Evolutionary conservation across 306 rosid genomes (phyloP).

Genomic region (Casuarina glauca): DNA sequence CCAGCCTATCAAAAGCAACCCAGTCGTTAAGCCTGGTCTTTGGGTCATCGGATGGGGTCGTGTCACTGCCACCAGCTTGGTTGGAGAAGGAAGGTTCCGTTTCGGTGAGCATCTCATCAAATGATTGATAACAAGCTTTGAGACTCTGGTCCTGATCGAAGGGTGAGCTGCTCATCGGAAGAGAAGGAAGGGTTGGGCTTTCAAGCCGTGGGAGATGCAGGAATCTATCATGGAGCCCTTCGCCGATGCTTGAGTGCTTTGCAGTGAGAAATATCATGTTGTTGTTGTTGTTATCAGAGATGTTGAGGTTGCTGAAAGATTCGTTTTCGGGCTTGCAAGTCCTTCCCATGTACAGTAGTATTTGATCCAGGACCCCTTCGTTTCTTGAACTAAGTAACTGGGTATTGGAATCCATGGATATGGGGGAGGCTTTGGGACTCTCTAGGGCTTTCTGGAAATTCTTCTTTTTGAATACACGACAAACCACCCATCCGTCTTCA

Average conservation of each 20-base stretch:
- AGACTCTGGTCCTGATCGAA: slow-evolving; percentile 24
- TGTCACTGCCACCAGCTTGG: slow-evolving; percentile 13
- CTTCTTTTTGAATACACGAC: slow-evolving; percentile 63
- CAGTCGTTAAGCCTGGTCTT: slow-evolving; percentile 34
- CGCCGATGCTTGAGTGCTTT: background rate
- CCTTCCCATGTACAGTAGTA: slow-evolving; percentile 58
- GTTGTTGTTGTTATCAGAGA: slow-evolving; percentile 11
- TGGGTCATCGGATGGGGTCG: slow-evolving; percentile 1
- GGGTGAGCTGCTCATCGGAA: slow-evolving; percentile 21
- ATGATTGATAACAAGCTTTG: slow-evolving; percentile 17
- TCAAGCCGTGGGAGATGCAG: slow-evolving; percentile 59
- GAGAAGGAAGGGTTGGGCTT: slow-evolving; percentile 39
- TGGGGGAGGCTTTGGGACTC: slow-evolving; percentile 42
- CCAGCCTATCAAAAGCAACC: slow-evolving; percentile 51
- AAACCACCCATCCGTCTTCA: slow-evolving; percentile 62
- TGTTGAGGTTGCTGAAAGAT: slow-evolving; percentile 18
- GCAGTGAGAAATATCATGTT: slow-evolving; percentile 11
- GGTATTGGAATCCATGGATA: slow-evolving; percentile 26
- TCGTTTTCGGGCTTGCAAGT: slow-evolving; percentile 53
- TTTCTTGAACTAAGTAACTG: slow-evolving; percentile 28
- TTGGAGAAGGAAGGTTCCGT: slow-evolving; percentile 26
- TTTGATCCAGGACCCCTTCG: slow-evolving; percentile 54
- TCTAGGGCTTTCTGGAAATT: slow-evolving; percentile 51
- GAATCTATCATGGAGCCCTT: slow-evolving; percentile 34
- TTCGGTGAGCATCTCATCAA: slow-evolving; percentile 40